Base-by-base conservation (phyloP, 1,284 basidiomycete genomes). In the Schizopora paradoxa region DNA sequence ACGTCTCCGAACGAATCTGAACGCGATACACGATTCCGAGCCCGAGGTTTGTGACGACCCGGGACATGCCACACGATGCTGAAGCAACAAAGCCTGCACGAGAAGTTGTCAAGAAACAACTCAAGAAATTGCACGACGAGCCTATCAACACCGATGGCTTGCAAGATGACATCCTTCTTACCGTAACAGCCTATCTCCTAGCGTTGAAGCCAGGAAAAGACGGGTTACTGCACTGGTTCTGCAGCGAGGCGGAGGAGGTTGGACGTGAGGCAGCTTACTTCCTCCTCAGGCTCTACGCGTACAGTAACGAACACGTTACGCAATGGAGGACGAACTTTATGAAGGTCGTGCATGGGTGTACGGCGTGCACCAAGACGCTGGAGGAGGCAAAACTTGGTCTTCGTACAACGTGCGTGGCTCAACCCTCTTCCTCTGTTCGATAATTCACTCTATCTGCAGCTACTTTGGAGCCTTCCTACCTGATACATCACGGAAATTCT, bases 211-310 rank as follows among this genome's bases (percentile, higher is more conserved):
- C 60, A 37, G 54, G 60, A 27, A 56, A 59, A 10, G 67, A 72
- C 53, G 69, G 69, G 23, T 54, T 56, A 32, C 51, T 72, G 36
- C 86, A 90, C 55, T 89, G 86, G 86, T 88, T 84, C 57, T 90
- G 86, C 58, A 59, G 64, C 33, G 67, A 68, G 31, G 82, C 82
- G 2, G 64, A 73, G 41, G 56, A 66, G 14, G 63, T 75, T 29
- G 74, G 74, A 0, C 59, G 70, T 5, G 79, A 74, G 43, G 77
- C 82, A 1, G 87, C 91, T 0, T 81, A 77, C 0, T 94, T 90
- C 65, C 72, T 90, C 39, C 68, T 92, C 41, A 77, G 88, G 50
- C 64, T 93, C 35, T 84, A 86, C 57, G 90, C 90, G 3, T 93
- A 90, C 56, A 68, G 76, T 41, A 78, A 78, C 48, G 59, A 64